These are phyloP conservation scores for Isabelozyma rhagii DNA, from an alignment of 805 yeast species.

Conservation along the genomic window DNA sequence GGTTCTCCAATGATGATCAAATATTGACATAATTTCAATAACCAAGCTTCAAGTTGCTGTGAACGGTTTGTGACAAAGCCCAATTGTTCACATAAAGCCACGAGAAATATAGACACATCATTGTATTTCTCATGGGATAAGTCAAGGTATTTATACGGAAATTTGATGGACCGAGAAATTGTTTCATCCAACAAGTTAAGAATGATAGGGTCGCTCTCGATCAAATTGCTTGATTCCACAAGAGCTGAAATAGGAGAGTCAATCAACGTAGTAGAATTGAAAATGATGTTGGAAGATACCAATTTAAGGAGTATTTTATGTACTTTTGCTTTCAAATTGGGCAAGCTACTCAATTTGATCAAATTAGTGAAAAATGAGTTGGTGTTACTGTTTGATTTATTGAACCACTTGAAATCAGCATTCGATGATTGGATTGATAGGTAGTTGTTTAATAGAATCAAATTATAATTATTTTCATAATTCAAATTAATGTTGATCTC, in stretches of 20 bases:
- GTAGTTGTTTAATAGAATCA: slow-evolving; percentile 56
- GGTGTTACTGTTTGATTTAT: slow-evolving; percentile 35
- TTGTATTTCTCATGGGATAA: slow-evolving; percentile 24
- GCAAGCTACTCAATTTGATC: slow-evolving; percentile 38
- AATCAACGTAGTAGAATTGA: slow-evolving; percentile 42
- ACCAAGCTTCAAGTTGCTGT: slow-evolving; percentile 41
- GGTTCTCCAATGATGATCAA: slow-evolving; percentile 62
- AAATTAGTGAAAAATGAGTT: slow-evolving; percentile 68
- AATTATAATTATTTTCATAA: slow-evolving; percentile 35
- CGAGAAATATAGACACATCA: slow-evolving; percentile 30
- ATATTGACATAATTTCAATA: slow-evolving; percentile 45
- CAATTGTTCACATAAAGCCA: slow-evolving; percentile 62
- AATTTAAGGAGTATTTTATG: slow-evolving; percentile 48
- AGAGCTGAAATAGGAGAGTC: slow-evolving; percentile 57
- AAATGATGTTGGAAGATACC: slow-evolving; percentile 46
- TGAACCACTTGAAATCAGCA: slow-evolving; percentile 77
- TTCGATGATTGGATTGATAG: slow-evolving; percentile 52
- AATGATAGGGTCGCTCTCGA: slow-evolving; percentile 25
- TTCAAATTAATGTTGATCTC: slow-evolving; percentile 15
- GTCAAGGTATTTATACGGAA: slow-evolving; percentile 88
- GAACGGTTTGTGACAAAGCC: slow-evolving; percentile 37
- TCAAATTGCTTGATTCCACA: slow-evolving; percentile 43
- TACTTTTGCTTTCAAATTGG: slow-evolving; percentile 36
- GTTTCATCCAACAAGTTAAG: slow-evolving; percentile 76
- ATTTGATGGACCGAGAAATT: slow-evolving; percentile 60